These are phyloP conservation scores for Gypsophila paniculata DNA, from an alignment of 179 eudicot genomes.

Conservation along the genomic window DNA sequence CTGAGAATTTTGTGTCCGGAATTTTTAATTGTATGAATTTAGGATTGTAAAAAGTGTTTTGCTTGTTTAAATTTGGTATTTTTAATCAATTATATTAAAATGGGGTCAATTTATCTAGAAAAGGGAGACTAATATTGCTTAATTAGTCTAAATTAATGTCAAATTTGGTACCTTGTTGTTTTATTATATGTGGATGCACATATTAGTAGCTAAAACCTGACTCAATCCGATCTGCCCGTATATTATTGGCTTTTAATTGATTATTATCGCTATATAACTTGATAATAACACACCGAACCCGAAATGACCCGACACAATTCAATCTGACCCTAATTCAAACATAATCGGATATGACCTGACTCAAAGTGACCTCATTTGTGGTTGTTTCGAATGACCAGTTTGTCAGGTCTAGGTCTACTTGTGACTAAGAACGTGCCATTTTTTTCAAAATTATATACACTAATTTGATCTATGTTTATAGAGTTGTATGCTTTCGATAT, in stretches of 20 bases:
- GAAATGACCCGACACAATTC: too few species aligned
- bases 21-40: neutral
- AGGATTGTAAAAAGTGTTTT: neutral
- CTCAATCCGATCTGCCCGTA: too few species aligned
- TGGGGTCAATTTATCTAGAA: neutral
- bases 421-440: too few species aligned
- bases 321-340: too few species aligned
- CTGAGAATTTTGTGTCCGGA: neutral
- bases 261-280: too few species aligned
- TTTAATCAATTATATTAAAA: neutral
- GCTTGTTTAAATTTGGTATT: neutral
- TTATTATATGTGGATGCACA: neutral
- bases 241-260: too few species aligned
- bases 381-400: too few species aligned
- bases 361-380: too few species aligned
- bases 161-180: neutral
- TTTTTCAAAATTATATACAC: too few species aligned
- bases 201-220: neutral
- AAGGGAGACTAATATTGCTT: neutral
- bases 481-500: neutral
- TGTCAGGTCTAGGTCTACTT: too few species aligned
- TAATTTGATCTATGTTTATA: neutral
- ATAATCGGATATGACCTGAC: too few species aligned
- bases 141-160: slow-evolving; percentile 10
- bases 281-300: too few species aligned